Evolutionary conservation across 768 basidiomycete genomes (phyloP), one percentile per base, ranked within the genome.

Genomic region (Collybiopsis confluens): DNA sequence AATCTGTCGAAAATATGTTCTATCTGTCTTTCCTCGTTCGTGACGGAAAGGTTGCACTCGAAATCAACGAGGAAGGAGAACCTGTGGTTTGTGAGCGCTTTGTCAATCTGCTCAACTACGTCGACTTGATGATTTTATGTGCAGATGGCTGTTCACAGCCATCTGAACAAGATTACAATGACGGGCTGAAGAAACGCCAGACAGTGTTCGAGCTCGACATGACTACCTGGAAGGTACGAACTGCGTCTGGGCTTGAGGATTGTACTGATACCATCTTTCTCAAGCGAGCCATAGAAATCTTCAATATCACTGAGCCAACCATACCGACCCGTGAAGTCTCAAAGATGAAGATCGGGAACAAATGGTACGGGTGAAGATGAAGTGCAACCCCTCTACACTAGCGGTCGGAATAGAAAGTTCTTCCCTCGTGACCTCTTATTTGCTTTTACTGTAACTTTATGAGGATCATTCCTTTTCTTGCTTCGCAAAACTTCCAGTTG

Each of bases 1-100:
- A 99, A 65, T 92, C 90, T 0, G 92, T 98, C 13, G 97, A 99
- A 70, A 99, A 99, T 65, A 74, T 96, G 21, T 98, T 99, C 67
- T 94, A 97, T 63, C 77, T 96, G 2, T 92, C 92, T 0, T 98
- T 99, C 71, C 77, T 97, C 57, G 89, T 97, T 43, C 80, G 89
- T 27, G 90, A 95, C 58, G 92, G 88, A 2, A 80, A 82, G 62
- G 90, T 85, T 55, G 86, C 86, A 10, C 73, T 91, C 26, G 87
- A 92, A 58, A 77, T 80, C 5, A 73, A 78, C 28, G 73, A 81
- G 7, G 75, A 87, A 1, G 88, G 85, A 1, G 85, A 90, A 61
- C 87, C 91, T 6, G 65, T 85, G 18, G 82, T 95, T 44, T 86
- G 92, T 92, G 16, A 44, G 54, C 53, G 18, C 35, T 54, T 37